Evolutionary conservation across 176 grass and related monocot species (phyloP).

Genomic region (Rhipidocladum racemiflorum): DNA sequence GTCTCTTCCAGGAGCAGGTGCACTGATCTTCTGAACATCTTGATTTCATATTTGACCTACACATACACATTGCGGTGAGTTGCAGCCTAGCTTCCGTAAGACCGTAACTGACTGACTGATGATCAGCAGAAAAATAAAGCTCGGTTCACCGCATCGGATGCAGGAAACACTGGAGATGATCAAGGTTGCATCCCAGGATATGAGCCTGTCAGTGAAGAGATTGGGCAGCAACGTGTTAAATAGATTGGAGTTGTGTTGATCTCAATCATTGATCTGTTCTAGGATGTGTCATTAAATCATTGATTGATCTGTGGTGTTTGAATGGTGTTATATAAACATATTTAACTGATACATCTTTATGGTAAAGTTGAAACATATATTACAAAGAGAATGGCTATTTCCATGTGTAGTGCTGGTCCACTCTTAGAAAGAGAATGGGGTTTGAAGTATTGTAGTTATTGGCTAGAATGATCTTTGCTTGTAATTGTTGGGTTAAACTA

Average conservation of each 20-base stretch:
- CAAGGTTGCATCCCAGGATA: conserved; percentile 44
- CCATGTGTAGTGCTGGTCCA: too few species aligned
- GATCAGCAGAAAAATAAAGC: conserved; percentile 62
- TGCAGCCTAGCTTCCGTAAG: background rate
- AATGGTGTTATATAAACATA: too few species aligned
- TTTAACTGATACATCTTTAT: too few species aligned
- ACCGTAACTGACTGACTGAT: background rate
- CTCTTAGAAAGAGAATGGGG: background rate
- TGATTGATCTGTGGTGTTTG: too few species aligned
- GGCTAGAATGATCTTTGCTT: too few species aligned
- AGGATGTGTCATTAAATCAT: too few species aligned
- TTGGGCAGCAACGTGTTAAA: conserved; percentile 49
- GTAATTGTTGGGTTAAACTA: too few species aligned
- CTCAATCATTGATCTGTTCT: too few species aligned
- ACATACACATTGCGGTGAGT: background rate
- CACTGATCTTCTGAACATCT: background rate
- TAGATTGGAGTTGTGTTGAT: too few species aligned
- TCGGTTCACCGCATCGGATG: conserved; percentile 47
- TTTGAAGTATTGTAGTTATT: too few species aligned
- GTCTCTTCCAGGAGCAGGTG: conserved; percentile 72
- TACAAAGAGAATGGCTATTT: too few species aligned
- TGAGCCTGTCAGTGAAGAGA: conserved; percentile 44
- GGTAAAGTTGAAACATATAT: too few species aligned
- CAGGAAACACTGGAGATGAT: conserved; percentile 68
- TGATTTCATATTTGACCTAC: background rate